These are phyloP conservation scores for Aureobasidium sp. DNA, from an alignment of 2,329 filamentous ascomycete species.

Conservation along the genomic window DNA sequence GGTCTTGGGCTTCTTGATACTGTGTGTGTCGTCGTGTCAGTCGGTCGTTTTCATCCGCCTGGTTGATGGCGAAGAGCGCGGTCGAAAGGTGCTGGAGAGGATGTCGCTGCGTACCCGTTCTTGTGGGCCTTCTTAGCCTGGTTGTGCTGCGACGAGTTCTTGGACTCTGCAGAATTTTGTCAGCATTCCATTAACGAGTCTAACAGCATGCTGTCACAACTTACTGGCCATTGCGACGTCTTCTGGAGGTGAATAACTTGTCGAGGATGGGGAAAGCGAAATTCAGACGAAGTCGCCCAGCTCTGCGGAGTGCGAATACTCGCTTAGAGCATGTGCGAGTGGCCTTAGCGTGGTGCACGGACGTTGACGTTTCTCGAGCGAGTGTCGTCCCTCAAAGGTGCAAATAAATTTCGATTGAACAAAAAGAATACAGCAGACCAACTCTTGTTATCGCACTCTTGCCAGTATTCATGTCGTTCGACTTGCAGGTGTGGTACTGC, in stretches of 20 bases:
- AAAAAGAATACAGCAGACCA: neutral
- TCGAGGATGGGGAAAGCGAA: conserved; percentile 12
- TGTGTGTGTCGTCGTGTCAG: conserved; percentile 34
- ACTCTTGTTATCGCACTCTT: neutral
- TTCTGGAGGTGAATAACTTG: conserved; percentile 24
- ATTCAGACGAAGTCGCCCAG: neutral
- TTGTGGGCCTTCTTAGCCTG: conserved; percentile 97
- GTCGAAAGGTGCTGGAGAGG: neutral
- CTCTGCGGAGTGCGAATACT: neutral
- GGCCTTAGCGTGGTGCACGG: conserved; percentile 3
- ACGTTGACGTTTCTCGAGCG: neutral
- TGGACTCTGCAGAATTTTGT: conserved; percentile 65
- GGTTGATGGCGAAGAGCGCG: neutral
- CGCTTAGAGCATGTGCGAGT: neutral
- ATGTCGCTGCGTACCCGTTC: conserved; percentile 69
- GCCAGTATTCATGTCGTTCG: too few species aligned
- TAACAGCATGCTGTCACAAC: conserved; percentile 30
- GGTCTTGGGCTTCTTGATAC: conserved; percentile 99
- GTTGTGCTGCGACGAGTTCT: conserved; percentile 99
- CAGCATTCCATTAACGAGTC: neutral
- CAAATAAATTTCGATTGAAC: neutral
- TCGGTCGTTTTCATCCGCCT: conserved; percentile 3
- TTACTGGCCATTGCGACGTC: conserved; percentile 63
- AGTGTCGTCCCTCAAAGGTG: neutral
- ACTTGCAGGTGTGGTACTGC: neutral